Conservation (phyloP, 2,329 filamentous ascomycete species). For the Seiridium cupressi region DNA sequence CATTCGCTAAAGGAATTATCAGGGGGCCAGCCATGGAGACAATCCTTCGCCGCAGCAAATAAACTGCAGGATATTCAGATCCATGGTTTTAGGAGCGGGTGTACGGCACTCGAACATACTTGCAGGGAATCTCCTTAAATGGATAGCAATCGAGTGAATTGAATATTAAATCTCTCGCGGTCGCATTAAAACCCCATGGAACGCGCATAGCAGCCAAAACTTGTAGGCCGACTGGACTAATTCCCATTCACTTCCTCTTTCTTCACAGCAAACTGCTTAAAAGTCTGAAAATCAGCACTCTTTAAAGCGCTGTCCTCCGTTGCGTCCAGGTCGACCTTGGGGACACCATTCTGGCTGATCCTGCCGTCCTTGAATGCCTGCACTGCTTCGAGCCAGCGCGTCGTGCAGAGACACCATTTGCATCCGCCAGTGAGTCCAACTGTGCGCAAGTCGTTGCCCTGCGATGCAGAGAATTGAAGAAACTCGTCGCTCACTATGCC, state of each 20-base stretch:
- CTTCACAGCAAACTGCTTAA: slow-evolving; percentile 53
- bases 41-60: too few species aligned
- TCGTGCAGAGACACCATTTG: slow-evolving; percentile 63
- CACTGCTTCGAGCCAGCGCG: slow-evolving; percentile 59
- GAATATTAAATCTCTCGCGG: too few species aligned
- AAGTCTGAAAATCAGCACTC: slow-evolving; percentile 43
- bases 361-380: slow-evolving; percentile 47
- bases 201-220: too few species aligned
- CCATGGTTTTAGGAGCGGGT: too few species aligned
- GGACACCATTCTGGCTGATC: slow-evolving; percentile 24
- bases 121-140: too few species aligned
- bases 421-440: slow-evolving; percentile 56
- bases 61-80: too few species aligned
- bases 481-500: slow-evolving; percentile 58
- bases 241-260: slow-evolving; percentile 40
- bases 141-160: too few species aligned
- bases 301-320: slow-evolving; percentile 51
- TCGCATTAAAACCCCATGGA: too few species aligned
- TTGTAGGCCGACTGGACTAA: background rate
- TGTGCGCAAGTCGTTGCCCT: slow-evolving; percentile 56
- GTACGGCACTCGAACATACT: too few species aligned
- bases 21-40: too few species aligned
- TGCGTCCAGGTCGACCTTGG: slow-evolving; percentile 44
- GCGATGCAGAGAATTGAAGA: slow-evolving; percentile 57
- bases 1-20: too few species aligned